A percentile compares a stretch with the other conserved stretches of the same genome.
These are phyloP conservation scores for Primulina huaijiensis DNA, from an alignment of 257 asterid species.

Conservation along the genomic window DNA sequence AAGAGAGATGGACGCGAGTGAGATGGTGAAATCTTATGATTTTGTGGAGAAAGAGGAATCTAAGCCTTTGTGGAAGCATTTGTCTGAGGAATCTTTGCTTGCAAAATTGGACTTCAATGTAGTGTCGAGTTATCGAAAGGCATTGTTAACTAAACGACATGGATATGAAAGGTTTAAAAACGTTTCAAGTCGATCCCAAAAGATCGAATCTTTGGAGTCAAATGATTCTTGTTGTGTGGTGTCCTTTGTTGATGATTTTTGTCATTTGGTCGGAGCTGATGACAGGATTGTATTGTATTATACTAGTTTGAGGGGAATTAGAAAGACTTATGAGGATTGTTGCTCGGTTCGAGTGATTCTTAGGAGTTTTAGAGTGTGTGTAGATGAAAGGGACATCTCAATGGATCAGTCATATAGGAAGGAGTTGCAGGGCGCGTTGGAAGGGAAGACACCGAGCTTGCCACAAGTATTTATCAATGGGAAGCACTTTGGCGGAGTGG, in stretches of 20 bases:
- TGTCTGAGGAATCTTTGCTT: slow-evolving; percentile 50
- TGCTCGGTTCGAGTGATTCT: not conserved
- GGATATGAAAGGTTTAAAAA: slow-evolving; percentile 35
- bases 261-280: slow-evolving; percentile 33
- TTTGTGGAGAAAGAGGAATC: slow-evolving; percentile 42
- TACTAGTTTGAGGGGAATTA: slow-evolving; percentile 4
- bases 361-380: not conserved
- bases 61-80: slow-evolving; percentile 55
- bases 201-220: slow-evolving; percentile 25
- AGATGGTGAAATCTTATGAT: slow-evolving; percentile 34
- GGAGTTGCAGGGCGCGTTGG: not conserved
- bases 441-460: not conserved
- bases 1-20: slow-evolving; percentile 24
- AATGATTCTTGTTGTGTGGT: slow-evolving; percentile 21
- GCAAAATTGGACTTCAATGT: slow-evolving; percentile 46
- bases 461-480: not conserved
- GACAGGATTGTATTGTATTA: slow-evolving; percentile 49
- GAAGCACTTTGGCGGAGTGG: not conserved
- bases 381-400: not conserved
- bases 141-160: slow-evolving; percentile 38
- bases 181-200: not conserved
- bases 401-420: not conserved
- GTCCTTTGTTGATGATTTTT: slow-evolving; percentile 32
- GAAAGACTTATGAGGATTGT: not conserved
- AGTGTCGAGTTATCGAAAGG: slow-evolving; percentile 37